Evolutionary conservation across 345 rosid genomes (phyloP).

Genomic region (Brassica nigra): DNA sequence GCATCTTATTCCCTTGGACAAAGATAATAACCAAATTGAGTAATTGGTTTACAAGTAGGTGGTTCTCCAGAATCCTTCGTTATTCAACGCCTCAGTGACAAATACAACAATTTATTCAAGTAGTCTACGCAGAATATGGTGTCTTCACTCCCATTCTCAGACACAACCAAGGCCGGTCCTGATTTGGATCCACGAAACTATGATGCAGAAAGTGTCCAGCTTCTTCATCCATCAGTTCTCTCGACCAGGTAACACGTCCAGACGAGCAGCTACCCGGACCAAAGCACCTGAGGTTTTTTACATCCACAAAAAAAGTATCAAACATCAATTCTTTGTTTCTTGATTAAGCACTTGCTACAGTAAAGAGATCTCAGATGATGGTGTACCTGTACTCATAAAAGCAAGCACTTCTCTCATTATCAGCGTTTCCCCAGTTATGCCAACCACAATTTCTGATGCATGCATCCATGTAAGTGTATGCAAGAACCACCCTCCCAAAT

Average conservation of each 20-base stretch:
- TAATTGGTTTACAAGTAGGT: conserved; percentile 13
- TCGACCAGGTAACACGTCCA: conserved; percentile 74
- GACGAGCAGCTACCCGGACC: conserved; percentile 84
- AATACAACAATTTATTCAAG: neutral
- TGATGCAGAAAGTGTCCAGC: conserved; percentile 77
- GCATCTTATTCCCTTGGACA: neutral
- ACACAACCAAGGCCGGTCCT: conserved; percentile 79
- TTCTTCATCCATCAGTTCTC: conserved; percentile 90
- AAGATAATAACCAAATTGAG: neutral
- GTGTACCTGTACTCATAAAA: conserved; percentile 87
- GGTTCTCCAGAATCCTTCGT: neutral
- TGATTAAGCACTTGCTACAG: neutral
- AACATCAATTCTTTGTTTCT: neutral
- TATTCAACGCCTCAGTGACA: neutral
- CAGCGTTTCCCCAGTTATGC: conserved; percentile 88
- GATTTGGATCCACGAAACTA: conserved; percentile 77
- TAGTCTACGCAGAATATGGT: conserved; percentile 67
- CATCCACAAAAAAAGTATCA: neutral
- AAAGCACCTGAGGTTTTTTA: conserved; percentile 59
- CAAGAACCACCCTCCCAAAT: conserved; percentile 87
- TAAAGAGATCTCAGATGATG: neutral
- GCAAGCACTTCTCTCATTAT: conserved; percentile 96
- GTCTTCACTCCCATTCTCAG: conserved; percentile 68
- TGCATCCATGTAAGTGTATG: conserved; percentile 78
- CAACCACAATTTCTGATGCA: conserved; percentile 73